A percentile compares a stretch with the other conserved stretches of the same genome.
Conservation (phyloP, 2,329 filamentous ascomycete species). For the Xylaria hypoxylon region DNA sequence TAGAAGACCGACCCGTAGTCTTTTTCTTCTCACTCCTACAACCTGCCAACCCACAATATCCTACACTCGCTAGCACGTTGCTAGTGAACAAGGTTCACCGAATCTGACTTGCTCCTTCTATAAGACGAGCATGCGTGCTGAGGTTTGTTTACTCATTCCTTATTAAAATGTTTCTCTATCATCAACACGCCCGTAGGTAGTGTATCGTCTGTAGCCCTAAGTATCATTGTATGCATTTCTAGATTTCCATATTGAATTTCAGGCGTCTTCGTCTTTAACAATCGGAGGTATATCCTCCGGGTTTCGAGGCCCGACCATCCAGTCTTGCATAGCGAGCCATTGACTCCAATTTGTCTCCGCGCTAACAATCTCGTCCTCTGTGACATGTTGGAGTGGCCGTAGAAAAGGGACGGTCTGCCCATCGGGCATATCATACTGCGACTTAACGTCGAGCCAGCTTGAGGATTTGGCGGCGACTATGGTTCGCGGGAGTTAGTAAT, state of each 20-base stretch:
- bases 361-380: slow-evolving; percentile 81
- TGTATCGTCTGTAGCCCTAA: slow-evolving; percentile 1
- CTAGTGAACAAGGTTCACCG: background rate
- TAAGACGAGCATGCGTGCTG: background rate
- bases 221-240: slow-evolving; percentile 3
- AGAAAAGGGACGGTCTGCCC: slow-evolving; percentile 90
- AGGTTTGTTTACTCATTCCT: background rate
- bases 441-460: slow-evolving; percentile 89
- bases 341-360: slow-evolving; percentile 92
- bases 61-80: background rate
- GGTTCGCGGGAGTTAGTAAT: too few species aligned
- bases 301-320: slow-evolving; percentile 91
- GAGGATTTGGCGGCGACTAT: slow-evolving; percentile 94
- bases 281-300: slow-evolving; percentile 59
- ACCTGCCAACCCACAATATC: background rate
- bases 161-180: background rate
- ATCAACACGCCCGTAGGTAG: background rate
- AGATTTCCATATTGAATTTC: slow-evolving; percentile 11
- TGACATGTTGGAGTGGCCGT: slow-evolving; percentile 80
- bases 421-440: slow-evolving; percentile 86
- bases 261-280: slow-evolving; percentile 51
- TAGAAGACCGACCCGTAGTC: background rate
- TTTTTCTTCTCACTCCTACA: background rate
- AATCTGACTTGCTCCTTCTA: background rate
- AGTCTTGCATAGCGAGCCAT: slow-evolving; percentile 97